These are phyloP conservation scores for Coemansia sp. DNA, from an alignment of 192 early-diverging fungal species.

Conservation along the genomic window DNA sequence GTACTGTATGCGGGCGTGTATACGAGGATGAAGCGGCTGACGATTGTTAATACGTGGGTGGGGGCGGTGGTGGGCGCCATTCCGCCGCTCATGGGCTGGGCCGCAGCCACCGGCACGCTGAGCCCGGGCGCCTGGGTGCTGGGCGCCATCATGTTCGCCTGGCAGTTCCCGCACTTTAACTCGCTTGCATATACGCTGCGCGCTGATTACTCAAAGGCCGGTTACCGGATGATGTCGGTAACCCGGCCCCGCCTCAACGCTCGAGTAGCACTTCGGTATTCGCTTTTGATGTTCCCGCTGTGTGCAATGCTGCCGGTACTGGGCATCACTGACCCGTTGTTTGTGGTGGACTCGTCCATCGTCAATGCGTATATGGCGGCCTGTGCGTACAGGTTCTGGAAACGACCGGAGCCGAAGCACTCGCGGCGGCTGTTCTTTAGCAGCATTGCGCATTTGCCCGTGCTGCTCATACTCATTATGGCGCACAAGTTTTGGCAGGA, in stretches of 20 bases:
- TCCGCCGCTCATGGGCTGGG: conserved; percentile 99
- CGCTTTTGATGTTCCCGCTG: conserved; percentile 71
- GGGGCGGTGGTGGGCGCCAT: conserved; percentile 93
- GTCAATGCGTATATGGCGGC: conserved; percentile 74
- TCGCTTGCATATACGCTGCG: conserved; percentile 87
- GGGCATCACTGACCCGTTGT: conserved; percentile 77
- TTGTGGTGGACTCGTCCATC: conserved; percentile 71
- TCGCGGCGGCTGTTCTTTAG: conserved; percentile 91
- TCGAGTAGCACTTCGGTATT: conserved; percentile 81
- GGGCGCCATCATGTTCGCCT: conserved; percentile 82
- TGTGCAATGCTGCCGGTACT: conserved; percentile 59
- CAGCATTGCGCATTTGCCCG: conserved; percentile 84
- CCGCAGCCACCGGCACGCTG: conserved; percentile 74
- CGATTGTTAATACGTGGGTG: conserved; percentile 94
- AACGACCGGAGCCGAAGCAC: conserved; percentile 70
- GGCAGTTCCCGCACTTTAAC: conserved; percentile 99
- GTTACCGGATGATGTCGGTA: conserved; percentile 94
- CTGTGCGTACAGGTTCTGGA: conserved; percentile 79
- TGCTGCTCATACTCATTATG: conserved; percentile 85
- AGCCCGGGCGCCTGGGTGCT: conserved; percentile 81
- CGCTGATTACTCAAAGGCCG: conserved; percentile 94
- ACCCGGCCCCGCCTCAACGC: conserved; percentile 86
- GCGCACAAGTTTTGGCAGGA: conserved; percentile 67
- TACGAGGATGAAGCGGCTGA: conserved; percentile 90
- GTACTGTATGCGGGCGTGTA: conserved; percentile 87